Conservation (phyloP, 2,329 filamentous ascomycete species). For the Sporothrix pseudoabietina region DNA sequence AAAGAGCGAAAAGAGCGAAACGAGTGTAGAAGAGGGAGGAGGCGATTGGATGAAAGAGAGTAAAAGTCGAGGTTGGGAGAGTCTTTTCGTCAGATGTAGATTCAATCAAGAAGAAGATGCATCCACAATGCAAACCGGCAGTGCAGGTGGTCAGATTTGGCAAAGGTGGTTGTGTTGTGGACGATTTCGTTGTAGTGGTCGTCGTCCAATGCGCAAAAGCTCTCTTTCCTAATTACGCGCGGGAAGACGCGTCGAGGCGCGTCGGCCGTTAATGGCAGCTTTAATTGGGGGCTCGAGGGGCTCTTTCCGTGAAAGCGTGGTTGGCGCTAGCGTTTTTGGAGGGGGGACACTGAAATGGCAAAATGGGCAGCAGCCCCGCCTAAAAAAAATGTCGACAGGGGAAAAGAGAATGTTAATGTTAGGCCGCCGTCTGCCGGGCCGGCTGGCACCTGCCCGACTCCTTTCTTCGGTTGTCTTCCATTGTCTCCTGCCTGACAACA, state of each 20-base stretch:
- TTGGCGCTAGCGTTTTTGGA: conserved; percentile 14
- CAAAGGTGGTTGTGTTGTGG: neutral
- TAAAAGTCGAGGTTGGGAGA: neutral
- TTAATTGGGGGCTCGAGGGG: conserved; percentile 19
- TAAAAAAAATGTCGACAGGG: neutral
- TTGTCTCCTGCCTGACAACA: conserved; percentile 13
- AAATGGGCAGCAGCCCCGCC: conserved; percentile 18
- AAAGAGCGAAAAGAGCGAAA: neutral
- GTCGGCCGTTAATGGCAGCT: conserved; percentile 36
- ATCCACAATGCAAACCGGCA: neutral
- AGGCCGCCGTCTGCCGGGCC: conserved; percentile 2
- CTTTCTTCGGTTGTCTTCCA: neutral
- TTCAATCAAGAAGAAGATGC: neutral
- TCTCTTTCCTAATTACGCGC: neutral
- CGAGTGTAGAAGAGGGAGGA: neutral
- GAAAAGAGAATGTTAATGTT: neutral
- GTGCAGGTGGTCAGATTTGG: neutral
- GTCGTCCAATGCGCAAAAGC: neutral
- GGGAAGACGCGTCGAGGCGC: conserved; percentile 47
- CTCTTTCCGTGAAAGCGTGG: neutral
- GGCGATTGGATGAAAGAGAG: neutral
- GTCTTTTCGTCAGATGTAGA: neutral
- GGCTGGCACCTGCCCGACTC: conserved; percentile 24
- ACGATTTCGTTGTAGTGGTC: neutral
- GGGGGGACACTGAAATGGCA: neutral